A percentile compares a stretch with the other conserved stretches of the same genome.
Conservation (phyloP, 2,329 filamentous ascomycete species). For the Aspergillus arachidicola region DNA sequence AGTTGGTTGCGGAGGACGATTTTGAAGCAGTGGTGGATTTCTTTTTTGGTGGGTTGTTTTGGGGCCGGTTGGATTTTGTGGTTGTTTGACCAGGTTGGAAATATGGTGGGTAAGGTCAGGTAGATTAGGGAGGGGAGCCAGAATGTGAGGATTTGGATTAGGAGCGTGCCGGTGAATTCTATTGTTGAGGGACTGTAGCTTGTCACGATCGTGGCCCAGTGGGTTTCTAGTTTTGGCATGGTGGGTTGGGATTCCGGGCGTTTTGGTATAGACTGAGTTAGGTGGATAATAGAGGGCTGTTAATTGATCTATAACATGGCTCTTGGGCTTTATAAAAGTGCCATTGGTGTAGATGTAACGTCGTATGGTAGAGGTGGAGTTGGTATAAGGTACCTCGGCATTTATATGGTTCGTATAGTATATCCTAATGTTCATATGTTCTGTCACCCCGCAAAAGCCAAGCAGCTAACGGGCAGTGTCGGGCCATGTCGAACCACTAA, state of each 20-base stretch:
- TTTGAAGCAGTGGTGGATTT: slow-evolving; percentile 49
- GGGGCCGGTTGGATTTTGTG: slow-evolving; percentile 60
- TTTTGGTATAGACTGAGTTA: neutral
- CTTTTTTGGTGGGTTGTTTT: slow-evolving; percentile 50
- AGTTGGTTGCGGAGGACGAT: slow-evolving; percentile 54
- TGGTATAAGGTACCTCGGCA: slow-evolving; percentile 2
- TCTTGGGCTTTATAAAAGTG: neutral
- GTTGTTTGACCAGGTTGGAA: slow-evolving; percentile 52
- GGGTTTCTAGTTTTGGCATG: neutral
- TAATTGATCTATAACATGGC: neutral
- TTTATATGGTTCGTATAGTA: neutral
- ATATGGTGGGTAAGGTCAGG: slow-evolving; percentile 46
- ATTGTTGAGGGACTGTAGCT: slow-evolving; percentile 16
- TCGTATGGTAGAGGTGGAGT: slow-evolving; percentile 2
- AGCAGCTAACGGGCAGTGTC: too few species aligned
- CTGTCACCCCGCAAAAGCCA: neutral
- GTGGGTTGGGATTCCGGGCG: neutral
- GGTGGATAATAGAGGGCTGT: neutral
- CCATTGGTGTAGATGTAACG: neutral
- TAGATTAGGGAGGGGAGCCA: slow-evolving; percentile 40
- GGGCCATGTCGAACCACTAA: neutral
- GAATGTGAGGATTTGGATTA: slow-evolving; percentile 28
- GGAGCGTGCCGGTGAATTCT: slow-evolving; percentile 30
- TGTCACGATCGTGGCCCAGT: slow-evolving; percentile 11
- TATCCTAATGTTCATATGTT: neutral